Evolutionary conservation across 176 grass and related monocot genomes (phyloP).

Genomic region (Eleusine indica): DNA sequence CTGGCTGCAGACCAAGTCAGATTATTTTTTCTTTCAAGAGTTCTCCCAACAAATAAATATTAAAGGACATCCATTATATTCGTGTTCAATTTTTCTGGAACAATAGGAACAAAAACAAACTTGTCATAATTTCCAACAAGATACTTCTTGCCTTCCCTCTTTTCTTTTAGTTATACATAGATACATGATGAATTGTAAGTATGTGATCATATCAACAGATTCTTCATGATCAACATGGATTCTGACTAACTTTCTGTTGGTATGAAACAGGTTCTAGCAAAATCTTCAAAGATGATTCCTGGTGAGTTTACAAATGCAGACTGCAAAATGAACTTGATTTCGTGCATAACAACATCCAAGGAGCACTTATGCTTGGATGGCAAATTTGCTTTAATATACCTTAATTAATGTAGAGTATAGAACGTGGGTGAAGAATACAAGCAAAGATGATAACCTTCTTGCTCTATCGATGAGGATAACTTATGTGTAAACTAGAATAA

Average conservation of each 20-base stretch:
- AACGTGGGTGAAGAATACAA: neutral
- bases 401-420: neutral
- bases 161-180: neutral
- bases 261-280: slow-evolving; percentile 80
- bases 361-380: neutral
- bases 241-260: slow-evolving; percentile 32
- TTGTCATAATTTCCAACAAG: neutral
- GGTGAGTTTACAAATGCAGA: slow-evolving; percentile 55
- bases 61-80: neutral
- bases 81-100: neutral
- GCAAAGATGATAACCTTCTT: neutral
- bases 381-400: neutral
- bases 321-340: neutral
- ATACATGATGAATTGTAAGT: neutral
- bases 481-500: neutral
- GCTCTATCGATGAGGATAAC: neutral
- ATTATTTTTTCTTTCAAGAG: neutral
- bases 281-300: slow-evolving; percentile 99
- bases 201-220: neutral
- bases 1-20: neutral
- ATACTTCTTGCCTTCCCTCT: neutral
- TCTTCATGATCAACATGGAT: neutral
- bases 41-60: neutral
- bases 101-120: neutral
- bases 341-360: neutral